Base-by-base conservation (phyloP, 177 flowering plant genomes). In the Vitis hybrid region DNA sequence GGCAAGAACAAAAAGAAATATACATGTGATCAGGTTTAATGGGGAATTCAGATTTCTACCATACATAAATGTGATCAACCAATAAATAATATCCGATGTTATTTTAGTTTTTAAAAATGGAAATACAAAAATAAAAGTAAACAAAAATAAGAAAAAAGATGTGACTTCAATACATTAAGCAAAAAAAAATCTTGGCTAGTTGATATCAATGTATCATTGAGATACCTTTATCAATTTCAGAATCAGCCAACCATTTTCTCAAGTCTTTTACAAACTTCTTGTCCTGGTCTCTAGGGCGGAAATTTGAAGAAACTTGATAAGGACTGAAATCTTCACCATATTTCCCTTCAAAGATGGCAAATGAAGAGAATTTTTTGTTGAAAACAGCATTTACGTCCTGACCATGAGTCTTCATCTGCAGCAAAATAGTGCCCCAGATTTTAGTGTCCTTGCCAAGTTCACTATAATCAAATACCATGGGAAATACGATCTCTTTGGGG, bases 311-410 rank as follows among this genome's bases (percentile, higher is more conserved):
- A 77, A 63, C 68, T 76, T 93, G 95, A 75, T 93, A 91, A 40
- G 95, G 91, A 24, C 55, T 62, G 32, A 86, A 79, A 46, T 61
- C 73, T 56, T 71, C 32, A 62, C 87, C 72, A 69, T 73, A 67
- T 60, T 79, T 83, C 60, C 95, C 94, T 48, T 82, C 85, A 78
- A 79, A 88, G 21, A 91, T 64, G 35, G 88, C 92, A 81, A 89
- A 93, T 55, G 93, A 78, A 69, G 98, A 91, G 52, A 65, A 77
- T 58, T 72, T 86, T 70, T 93, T 91, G 82, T 85, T 76, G 84
- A 74, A 91, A 68, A 67, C 49, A 64, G 87, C 90, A 85, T 78
- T 75, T 3, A 77, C 78, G 18, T 79, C 87, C 2, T 58, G 48
- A 12, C 69, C 62, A 70, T 82, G 81, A 51, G 67, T 18, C 79